Conservation (phyloP, 306 rosid species). For the Sophora flavescens region DNA sequence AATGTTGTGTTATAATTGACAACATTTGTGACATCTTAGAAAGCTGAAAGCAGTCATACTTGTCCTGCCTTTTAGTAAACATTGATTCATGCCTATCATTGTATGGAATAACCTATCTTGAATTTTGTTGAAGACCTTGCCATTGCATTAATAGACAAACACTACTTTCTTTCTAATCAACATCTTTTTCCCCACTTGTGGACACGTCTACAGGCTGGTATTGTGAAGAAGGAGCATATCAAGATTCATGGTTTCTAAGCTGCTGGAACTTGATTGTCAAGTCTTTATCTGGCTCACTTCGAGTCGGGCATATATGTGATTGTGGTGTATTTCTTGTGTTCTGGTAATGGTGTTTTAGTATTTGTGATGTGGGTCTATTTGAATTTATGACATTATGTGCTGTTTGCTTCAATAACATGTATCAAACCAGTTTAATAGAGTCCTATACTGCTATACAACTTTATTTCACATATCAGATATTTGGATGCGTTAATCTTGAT, state of each 20-base stretch:
- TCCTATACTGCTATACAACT: neutral
- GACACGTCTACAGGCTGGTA: slow-evolving; percentile 66
- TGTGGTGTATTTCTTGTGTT: slow-evolving; percentile 44
- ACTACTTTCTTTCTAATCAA: neutral
- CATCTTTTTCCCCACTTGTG: neutral
- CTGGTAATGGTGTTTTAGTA: slow-evolving; percentile 22
- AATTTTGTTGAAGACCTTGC: neutral
- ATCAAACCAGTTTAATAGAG: slow-evolving; percentile 30
- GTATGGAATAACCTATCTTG: neutral
- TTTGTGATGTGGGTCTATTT: slow-evolving; percentile 58
- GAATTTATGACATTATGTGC: slow-evolving; percentile 44
- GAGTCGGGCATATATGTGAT: slow-evolving; percentile 43
- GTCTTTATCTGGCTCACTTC: slow-evolving; percentile 37
- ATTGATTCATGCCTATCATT: neutral
- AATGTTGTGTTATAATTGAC: neutral
- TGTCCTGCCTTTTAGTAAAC: neutral
- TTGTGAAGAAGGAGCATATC: slow-evolving; percentile 86
- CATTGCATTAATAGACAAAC: neutral
- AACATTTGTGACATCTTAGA: neutral
- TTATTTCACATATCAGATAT: slow-evolving; percentile 25
- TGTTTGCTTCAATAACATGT: slow-evolving; percentile 41
- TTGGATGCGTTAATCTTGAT: neutral
- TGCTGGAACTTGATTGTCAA: slow-evolving; percentile 45
- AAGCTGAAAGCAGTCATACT: neutral
- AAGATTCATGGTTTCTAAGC: slow-evolving; percentile 77